A percentile compares a stretch with the other conserved stretches of the same genome.
Evolutionary conservation across 345 rosid species (phyloP).

Genomic region (Arabidopsis arenosa): DNA sequence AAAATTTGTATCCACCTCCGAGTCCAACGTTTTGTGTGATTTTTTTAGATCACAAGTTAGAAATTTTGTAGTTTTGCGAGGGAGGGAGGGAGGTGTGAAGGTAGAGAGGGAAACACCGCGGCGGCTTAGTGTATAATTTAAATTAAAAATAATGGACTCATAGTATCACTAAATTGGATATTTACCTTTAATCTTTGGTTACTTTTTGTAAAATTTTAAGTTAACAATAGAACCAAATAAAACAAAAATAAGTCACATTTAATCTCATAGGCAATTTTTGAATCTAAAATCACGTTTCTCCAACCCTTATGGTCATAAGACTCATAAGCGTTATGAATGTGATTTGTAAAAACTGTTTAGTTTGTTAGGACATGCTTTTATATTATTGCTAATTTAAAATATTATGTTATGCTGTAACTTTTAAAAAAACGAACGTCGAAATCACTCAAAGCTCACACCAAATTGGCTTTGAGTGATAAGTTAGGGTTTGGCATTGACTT

Average conservation of each 20-base stretch:
- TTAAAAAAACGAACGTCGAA: constrained; percentile 39
- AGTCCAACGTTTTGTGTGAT: not conserved
- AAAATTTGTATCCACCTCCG: not conserved
- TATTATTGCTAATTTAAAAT: not conserved
- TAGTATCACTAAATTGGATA: too few relatives aligned
- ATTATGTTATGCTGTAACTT: constrained; percentile 14
- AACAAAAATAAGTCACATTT: too few relatives aligned
- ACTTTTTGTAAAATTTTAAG: too few relatives aligned
- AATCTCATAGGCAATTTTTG: not conserved
- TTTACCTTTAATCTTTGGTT: too few relatives aligned
- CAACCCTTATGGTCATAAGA: constrained; percentile 3
- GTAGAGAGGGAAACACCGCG: too few relatives aligned
- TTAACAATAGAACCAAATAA: too few relatives aligned
- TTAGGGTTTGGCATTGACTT: constrained; percentile 46
- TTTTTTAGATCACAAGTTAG: not conserved
- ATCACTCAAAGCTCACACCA: constrained; percentile 45
- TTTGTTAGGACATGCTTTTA: constrained; percentile 21
- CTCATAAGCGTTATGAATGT: constrained; percentile 35
- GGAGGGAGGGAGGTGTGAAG: not conserved
- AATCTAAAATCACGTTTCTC: constrained; percentile 15
- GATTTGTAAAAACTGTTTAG: constrained; percentile 12
- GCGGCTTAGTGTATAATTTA: too few relatives aligned
- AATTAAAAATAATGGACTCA: too few relatives aligned
- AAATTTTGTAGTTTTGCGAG: too few relatives aligned
- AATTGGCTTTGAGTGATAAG: constrained; percentile 44